Conservation (phyloP, 371 early-diverging fungal genomes). For the Actinomortierella ambigua region DNA sequence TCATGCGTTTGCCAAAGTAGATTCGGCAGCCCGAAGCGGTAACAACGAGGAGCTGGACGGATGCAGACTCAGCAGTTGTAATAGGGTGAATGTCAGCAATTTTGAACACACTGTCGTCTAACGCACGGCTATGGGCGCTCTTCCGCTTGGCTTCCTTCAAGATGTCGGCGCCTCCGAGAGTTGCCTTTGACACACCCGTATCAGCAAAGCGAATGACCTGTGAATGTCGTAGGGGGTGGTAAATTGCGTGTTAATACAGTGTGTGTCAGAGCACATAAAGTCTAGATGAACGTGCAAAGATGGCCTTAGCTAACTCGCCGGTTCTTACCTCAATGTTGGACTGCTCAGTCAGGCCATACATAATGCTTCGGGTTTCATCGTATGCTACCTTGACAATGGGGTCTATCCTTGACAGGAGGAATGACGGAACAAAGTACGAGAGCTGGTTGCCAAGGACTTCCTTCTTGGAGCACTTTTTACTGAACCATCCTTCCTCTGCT, state of each 20-base stretch:
- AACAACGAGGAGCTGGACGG: conserved; percentile 22
- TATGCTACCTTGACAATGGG: conserved; percentile 60
- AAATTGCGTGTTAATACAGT: no score
- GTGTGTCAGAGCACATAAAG: neutral
- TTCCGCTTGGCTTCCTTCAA: conserved; percentile 39
- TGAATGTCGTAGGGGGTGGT: neutral
- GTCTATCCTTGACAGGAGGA: conserved; percentile 47
- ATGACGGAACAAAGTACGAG: conserved; percentile 54
- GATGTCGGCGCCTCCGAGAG: conserved; percentile 19
- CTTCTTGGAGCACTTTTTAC: conserved; percentile 73
- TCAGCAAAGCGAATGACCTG: conserved; percentile 28
- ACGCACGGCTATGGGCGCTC: conserved; percentile 34
- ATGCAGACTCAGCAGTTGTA: conserved; percentile 32
- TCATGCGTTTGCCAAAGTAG: conserved; percentile 67
- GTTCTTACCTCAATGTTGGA: conserved; percentile 70
- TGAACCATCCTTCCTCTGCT: conserved; percentile 88
- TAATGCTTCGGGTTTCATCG: conserved; percentile 71
- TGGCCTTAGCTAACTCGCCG: neutral
- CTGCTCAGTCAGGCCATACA: conserved; percentile 71
- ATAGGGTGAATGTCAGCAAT: conserved; percentile 39
- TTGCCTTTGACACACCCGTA: conserved; percentile 6
- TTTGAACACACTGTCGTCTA: conserved; percentile 38
- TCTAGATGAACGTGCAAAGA: neutral
- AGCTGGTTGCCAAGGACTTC: conserved; percentile 44
- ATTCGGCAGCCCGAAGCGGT: conserved; percentile 66